A percentile compares a stretch with the other conserved stretches of the same genome.
Evolutionary conservation across 1,284 basidiomycete genomes (phyloP).

Genomic region (Marasmius tenuissimus): DNA sequence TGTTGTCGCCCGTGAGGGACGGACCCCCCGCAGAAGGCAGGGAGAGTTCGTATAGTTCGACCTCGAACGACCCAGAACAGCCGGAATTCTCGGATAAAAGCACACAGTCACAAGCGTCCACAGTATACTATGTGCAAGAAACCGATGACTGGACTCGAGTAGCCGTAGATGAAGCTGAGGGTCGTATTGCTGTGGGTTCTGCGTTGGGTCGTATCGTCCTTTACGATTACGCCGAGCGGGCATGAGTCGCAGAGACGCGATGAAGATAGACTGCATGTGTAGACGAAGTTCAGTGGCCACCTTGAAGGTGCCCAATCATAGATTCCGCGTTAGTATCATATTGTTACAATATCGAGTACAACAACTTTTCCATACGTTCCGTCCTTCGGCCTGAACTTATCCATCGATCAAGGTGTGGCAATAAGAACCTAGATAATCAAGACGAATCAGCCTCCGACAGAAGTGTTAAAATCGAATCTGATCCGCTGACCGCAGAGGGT

Average conservation of each 20-base stretch:
- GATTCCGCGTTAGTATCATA: too few relatives aligned
- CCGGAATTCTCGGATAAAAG: slow-evolving; percentile 14
- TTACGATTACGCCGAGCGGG: slow-evolving; percentile 41
- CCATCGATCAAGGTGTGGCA: slow-evolving; percentile 37
- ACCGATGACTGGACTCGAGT: slow-evolving; percentile 52
- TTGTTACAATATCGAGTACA: background rate
- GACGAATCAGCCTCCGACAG: background rate
- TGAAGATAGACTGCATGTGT: too few relatives aligned
- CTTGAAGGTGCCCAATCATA: too few relatives aligned
- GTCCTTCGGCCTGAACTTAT: background rate
- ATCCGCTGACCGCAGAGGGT: slow-evolving; percentile 67
- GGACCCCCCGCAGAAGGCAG: slow-evolving; percentile 9
- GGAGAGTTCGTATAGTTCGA: background rate
- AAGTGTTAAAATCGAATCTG: background rate
- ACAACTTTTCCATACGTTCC: too few relatives aligned
- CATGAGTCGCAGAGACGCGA: slow-evolving; percentile 7
- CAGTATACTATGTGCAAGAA: slow-evolving; percentile 45
- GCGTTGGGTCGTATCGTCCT: slow-evolving; percentile 50
- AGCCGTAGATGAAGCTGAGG: slow-evolving; percentile 59
- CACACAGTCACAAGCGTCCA: slow-evolving; percentile 31
- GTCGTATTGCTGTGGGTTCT: slow-evolving; percentile 55
- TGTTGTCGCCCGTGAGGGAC: slow-evolving; percentile 25
- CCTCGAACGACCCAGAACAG: slow-evolving; percentile 19
- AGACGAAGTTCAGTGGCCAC: too few relatives aligned
- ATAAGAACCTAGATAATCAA: slow-evolving; percentile 50